phyloP scores from a whole-genome alignment of 2,329 filamentous ascomycete species.

The Parastagonospora avenae region DNA sequence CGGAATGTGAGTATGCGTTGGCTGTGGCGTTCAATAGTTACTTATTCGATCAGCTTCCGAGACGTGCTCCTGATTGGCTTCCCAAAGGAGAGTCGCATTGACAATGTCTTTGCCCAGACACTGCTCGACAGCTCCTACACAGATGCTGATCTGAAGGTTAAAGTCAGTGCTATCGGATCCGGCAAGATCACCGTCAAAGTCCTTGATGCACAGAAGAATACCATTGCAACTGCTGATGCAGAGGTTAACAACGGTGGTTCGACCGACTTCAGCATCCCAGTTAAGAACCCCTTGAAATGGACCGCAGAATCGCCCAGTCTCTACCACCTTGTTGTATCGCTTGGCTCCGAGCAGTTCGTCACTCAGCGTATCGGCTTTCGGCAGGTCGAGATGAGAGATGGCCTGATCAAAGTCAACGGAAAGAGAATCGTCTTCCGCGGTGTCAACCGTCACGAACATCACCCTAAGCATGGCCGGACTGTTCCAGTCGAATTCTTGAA shows the following conservation, averaged over 20 bases:
- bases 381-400: slow-evolving; percentile 65
- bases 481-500: slow-evolving; percentile 67
- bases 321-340: slow-evolving; percentile 59
- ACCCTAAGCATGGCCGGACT: slow-evolving; percentile 66
- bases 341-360: slow-evolving; percentile 50
- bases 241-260: slow-evolving; percentile 16
- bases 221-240: slow-evolving; percentile 14
- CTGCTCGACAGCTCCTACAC: slow-evolving; percentile 58
- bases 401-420: slow-evolving; percentile 68
- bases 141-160: slow-evolving; percentile 58
- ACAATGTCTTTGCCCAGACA: slow-evolving; percentile 64
- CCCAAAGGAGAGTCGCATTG: slow-evolving; percentile 56
- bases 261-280: slow-evolving; percentile 46
- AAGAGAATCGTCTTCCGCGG: slow-evolving; percentile 65
- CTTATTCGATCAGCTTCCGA: slow-evolving; percentile 62
- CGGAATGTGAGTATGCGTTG: slow-evolving; percentile 46
- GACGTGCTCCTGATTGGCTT: slow-evolving; percentile 68
- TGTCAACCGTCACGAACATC: slow-evolving; percentile 73
- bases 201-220: slow-evolving; percentile 48
- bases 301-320: slow-evolving; percentile 70
- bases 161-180: slow-evolving; percentile 50
- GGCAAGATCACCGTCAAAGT: slow-evolving; percentile 53
- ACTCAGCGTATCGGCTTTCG: slow-evolving; percentile 67
- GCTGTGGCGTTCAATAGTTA: background rate
- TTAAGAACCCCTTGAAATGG: slow-evolving; percentile 67